Percentiles rank a stretch among this genome's conserved stretches.
Evolutionary conservation across 2,329 filamentous ascomycete genomes (phyloP).

Genomic region (Phialophora tarda): DNA sequence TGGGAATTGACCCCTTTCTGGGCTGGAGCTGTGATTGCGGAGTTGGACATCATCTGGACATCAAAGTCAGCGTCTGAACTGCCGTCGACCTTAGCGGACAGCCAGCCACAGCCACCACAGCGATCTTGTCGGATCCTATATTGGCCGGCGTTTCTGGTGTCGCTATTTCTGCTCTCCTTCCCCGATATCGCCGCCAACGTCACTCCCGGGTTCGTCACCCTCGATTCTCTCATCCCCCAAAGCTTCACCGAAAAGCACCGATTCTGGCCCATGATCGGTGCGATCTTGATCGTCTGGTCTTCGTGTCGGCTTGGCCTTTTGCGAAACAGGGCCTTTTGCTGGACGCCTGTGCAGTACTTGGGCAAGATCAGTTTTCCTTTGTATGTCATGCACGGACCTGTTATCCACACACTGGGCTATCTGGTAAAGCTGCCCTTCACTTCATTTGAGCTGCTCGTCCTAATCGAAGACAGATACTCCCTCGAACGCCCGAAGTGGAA

Average conservation of each 20-base stretch:
- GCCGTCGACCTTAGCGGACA: slow-evolving; percentile 8
- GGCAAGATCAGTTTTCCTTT: slow-evolving; percentile 56
- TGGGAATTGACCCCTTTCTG: slow-evolving; percentile 50
- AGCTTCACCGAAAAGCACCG: slow-evolving; percentile 52
- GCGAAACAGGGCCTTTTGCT: slow-evolving; percentile 49
- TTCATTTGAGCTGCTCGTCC: background rate
- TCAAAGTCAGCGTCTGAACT: slow-evolving; percentile 38
- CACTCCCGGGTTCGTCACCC: slow-evolving; percentile 51
- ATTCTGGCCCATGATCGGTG: slow-evolving; percentile 52
- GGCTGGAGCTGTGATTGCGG: slow-evolving; percentile 32
- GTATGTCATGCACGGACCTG: slow-evolving; percentile 55
- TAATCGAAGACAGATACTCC: slow-evolving; percentile 39
- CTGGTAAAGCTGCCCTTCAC: slow-evolving; percentile 41
- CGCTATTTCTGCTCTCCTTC: slow-evolving; percentile 51
- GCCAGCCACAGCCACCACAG: background rate
- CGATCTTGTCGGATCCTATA: slow-evolving; percentile 40
- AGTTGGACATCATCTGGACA: slow-evolving; percentile 34
- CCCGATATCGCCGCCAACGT: slow-evolving; percentile 47
- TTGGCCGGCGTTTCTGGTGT: slow-evolving; percentile 47
- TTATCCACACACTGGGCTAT: slow-evolving; percentile 52
- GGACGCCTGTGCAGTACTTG: slow-evolving; percentile 51
- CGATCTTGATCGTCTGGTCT: slow-evolving; percentile 50
- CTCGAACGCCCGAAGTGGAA: slow-evolving; percentile 44
- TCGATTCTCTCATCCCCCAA: slow-evolving; percentile 48
- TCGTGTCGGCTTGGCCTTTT: slow-evolving; percentile 50